Base-by-base conservation (phyloP, 2,329 filamentous ascomycete genomes). In the Xylariomycetidae sp. region DNA sequence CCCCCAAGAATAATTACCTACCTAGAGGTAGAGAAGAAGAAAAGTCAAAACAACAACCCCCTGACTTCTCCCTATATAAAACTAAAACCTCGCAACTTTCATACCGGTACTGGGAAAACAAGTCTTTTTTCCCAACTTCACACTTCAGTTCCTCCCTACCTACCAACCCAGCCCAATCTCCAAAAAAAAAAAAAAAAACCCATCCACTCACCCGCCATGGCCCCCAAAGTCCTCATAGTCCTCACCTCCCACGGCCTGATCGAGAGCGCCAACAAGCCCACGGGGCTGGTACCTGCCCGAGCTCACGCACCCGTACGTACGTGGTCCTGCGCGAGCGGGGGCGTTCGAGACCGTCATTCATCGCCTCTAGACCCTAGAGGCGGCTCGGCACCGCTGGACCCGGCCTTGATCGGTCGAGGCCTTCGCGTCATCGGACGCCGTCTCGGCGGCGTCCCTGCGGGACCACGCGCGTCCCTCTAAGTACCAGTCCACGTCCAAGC, bases 211-310 rank as follows among this genome's bases (percentile, higher is more conserved):
- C n/a, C n/a, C n/a, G n/a, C n/a, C n/a, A 73, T 74, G 69, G 62
- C 67, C 22, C 68, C 65, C 48, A 83, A 82, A 57, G 63, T 87
- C 44, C 80, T 88, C 63, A 63, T 86, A 57, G 76, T 88, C 37
- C 74, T 87, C 41, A 84, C 79, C 44, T 86, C 80, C 40, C 69
- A 74, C 56, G 59, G 56, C 53, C 59, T 64, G 56, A 67, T 77
- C 30, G 63, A 63, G 47, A 54, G 62, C 46, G 64, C 67, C 27
- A 66, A 66, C 50, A 64, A 65, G 49, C 70, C 72, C 8, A 85
- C 82, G 0, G 8, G 83, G 83, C 44, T 87, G 82, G 82, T 87
- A 77, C 53, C 63, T 87, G 49, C 68, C 73, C 37, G 80, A 84
- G 53, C 65, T 84, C 35, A 73, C 80, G 30, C 80, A 84, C 59